These are phyloP conservation scores for Saturnispora quitensis DNA, from an alignment of 805 yeast genomes.

Conservation along the genomic window DNA sequence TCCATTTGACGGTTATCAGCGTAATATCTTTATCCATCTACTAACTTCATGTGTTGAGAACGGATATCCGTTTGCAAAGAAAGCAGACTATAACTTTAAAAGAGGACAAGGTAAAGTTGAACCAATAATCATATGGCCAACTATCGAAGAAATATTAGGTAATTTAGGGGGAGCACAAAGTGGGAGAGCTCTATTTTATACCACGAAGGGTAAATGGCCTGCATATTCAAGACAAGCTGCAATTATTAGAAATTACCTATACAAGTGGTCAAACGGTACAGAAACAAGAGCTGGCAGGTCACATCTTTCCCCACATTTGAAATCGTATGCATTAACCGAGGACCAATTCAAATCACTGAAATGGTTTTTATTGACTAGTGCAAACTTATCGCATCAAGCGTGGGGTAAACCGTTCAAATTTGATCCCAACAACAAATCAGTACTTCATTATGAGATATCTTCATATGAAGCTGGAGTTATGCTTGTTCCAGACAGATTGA, in stretches of 20 bases:
- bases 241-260: slow-evolving; percentile 34
- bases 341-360: slow-evolving; percentile 41
- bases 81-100: slow-evolving; percentile 12
- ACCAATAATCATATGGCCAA: slow-evolving; percentile 30
- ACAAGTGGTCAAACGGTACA: slow-evolving; percentile 33
- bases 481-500: slow-evolving; percentile 27
- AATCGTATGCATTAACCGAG: slow-evolving; percentile 50
- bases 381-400: slow-evolving; percentile 68
- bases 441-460: slow-evolving; percentile 27
- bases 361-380: slow-evolving; percentile 70
- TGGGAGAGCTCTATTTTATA: slow-evolving; percentile 24
- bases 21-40: slow-evolving; percentile 39
- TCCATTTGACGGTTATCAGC: slow-evolving; percentile 28
- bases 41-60: slow-evolving; percentile 37
- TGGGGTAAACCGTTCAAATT: slow-evolving; percentile 51
- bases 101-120: slow-evolving; percentile 10
- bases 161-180: slow-evolving; percentile 18
- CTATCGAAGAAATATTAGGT: slow-evolving; percentile 19
- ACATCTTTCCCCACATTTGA: slow-evolving; percentile 45
- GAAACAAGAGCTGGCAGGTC: slow-evolving; percentile 21
- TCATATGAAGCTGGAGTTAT: slow-evolving; percentile 52
- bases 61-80: slow-evolving; percentile 17
- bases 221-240: slow-evolving; percentile 30
- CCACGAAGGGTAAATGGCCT: slow-evolving; percentile 13
- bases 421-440: slow-evolving; percentile 1